Evolutionary conservation across 106 monocot genomes (phyloP), one percentile per base, ranked within the genome.

Genomic region (Dendrobium huoshanense): DNA sequence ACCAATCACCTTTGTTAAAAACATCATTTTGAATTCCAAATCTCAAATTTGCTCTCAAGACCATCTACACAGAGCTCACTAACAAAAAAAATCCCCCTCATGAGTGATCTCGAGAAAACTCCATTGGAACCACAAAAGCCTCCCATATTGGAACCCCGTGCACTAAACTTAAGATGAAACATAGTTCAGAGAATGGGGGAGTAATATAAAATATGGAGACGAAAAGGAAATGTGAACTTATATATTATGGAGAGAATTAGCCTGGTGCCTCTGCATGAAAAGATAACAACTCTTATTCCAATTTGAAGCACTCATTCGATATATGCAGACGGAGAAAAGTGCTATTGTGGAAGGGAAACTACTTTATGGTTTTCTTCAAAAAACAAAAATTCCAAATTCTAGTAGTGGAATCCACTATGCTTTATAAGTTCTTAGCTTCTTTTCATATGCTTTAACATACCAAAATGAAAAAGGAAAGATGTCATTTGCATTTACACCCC

Each of bases 301-400:
- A 75, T 44, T 75, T 10, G 9, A 75, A 75, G 0, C 45, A 18
- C 27, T 49, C 48, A 20, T 24, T 49, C 24, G 49, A 27, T 43
- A 49, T 8, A 19, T 20, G 48, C 40, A 19, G 5, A 42, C 1
- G 2, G 43, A 43, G 5, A 74, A 74, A 74, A 43, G 44, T 9
- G 47, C 75, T 76, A 17, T 3, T 27, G 29, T 51, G 48, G 76
- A 76, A 27, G 76, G 9, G 17, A 76, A 49, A 48, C 47, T 51
- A 49, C 74, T 44, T 43, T 76, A 25, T 48, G 24, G 76, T 25
- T 76, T 51, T 11, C 76, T 48, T 76, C 48, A 42, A n/a, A 7
- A 51, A 16, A 76, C 43, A 24, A 13, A 76, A 76, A 49, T 76
- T 76, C 76, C 29, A 76, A 76, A 43, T 76, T 74, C 17, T 27